Base-by-base conservation (phyloP, 169 alveolate species). In the Eimeria zaria region DNA sequence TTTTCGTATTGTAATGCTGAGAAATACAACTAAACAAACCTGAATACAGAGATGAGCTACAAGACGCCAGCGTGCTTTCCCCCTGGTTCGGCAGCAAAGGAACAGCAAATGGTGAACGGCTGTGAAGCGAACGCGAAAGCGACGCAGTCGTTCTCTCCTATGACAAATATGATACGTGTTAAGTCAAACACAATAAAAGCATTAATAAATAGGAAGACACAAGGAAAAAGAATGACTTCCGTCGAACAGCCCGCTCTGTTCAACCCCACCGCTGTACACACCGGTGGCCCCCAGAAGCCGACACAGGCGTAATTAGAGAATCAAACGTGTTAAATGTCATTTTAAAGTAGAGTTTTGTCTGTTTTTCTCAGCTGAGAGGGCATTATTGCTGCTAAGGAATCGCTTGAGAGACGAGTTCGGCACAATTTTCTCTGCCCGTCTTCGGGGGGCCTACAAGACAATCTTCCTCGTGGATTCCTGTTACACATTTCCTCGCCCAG, bases 201-300 rank as follows among this genome's bases (percentile, higher is more conserved):
- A 36, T 11, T 71, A 36, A 9, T 33, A 36, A 36, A 33, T 30
- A 39, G 30, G 81, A 71, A 71, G 81, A 71, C 81, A 71, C 51
- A 36, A 4, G 53, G 12, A 11, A 33, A 36, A 20, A 39, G 53
- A 71, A 71, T 71, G 81, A 53, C 81, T 71, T 14, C 53, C 81
- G 30, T 33, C 81, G 39, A 71, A 36, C 81, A 71, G 81, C 81
- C 81, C 81, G 51, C 39, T 53, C 12, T 53, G 76, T 24, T 41
- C 91, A 62, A 83, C 91, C 91, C 91, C 91, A 83, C 91, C 91
- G 67, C 91, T n/a, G 53, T 30, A 83, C 91, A 51, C 91, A 53
- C 76, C 67, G 67, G 89, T 83, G 69, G 73, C 67, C 88, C 88
- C 88, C 62, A 14, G 62, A 44, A 44, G 67, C 64, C 88, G n/a